phyloP scores from a whole-genome alignment of 441 rosid species.

The Lepidium campestre region DNA sequence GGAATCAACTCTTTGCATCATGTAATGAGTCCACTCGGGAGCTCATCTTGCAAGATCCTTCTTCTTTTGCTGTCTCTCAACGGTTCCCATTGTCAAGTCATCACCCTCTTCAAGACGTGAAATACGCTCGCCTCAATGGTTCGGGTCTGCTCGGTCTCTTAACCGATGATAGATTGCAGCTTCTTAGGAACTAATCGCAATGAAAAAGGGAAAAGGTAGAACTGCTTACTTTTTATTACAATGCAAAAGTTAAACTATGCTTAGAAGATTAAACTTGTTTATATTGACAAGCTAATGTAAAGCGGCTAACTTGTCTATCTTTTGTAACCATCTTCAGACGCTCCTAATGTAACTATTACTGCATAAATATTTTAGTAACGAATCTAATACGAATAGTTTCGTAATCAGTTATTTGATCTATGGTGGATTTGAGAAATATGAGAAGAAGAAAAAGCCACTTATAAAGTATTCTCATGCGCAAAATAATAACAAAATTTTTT shows the following conservation, averaged over 20 bases:
- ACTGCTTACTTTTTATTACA: neutral
- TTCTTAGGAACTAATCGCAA: slow-evolving; percentile 33
- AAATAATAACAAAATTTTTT: neutral
- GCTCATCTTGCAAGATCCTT: slow-evolving; percentile 64
- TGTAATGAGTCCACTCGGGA: slow-evolving; percentile 54
- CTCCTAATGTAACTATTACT: neutral
- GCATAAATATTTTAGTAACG: neutral
- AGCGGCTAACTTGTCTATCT: neutral
- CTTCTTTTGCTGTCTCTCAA: slow-evolving; percentile 43
- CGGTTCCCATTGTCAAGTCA: slow-evolving; percentile 35
- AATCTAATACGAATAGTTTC: neutral
- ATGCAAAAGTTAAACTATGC: too few species aligned
- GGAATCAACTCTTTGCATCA: slow-evolving; percentile 42
- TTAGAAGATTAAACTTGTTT: too few species aligned
- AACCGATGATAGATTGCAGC: slow-evolving; percentile 58
- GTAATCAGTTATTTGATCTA: neutral
- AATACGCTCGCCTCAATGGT: slow-evolving; percentile 26
- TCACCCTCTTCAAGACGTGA: slow-evolving; percentile 61
- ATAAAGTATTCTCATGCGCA: neutral
- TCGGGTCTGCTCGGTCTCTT: slow-evolving; percentile 55
- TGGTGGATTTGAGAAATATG: neutral
- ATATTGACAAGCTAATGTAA: neutral
- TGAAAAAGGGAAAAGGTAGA: slow-evolving; percentile 22
- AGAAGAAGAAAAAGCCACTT: neutral
- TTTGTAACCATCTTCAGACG: neutral